phyloP scores from a whole-genome alignment of 2,329 filamentous ascomycete genomes.

The Colletotrichum falcatum region DNA sequence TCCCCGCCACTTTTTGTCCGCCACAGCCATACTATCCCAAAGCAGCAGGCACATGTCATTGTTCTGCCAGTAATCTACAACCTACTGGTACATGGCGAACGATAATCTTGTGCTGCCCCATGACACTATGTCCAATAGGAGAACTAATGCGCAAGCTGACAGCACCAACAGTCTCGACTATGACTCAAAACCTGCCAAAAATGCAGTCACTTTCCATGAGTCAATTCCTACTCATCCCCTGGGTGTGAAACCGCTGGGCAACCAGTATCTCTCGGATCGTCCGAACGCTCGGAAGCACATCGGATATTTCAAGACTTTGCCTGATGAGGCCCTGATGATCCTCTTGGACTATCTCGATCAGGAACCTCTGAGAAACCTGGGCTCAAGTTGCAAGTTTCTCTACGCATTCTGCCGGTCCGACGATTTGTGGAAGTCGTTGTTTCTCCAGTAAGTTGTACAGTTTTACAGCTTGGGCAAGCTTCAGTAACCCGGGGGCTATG shows the following conservation, averaged over 20 bases:
- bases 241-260: slow-evolving; percentile 87
- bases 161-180: slow-evolving; percentile 26
- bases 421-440: slow-evolving; percentile 89
- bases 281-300: slow-evolving; percentile 75
- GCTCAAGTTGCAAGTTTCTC: slow-evolving; percentile 84
- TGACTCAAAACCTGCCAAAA: slow-evolving; percentile 36
- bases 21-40: slow-evolving; percentile 10
- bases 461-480: neutral
- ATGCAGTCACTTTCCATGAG: slow-evolving; percentile 43
- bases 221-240: slow-evolving; percentile 84
- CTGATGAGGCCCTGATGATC: slow-evolving; percentile 83
- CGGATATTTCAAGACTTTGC: slow-evolving; percentile 75
- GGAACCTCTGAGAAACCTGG: slow-evolving; percentile 71
- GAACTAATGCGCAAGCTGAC: slow-evolving; percentile 10
- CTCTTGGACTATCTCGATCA: slow-evolving; percentile 82
- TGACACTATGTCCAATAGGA: slow-evolving; percentile 27
- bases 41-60: slow-evolving; percentile 34
- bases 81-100: slow-evolving; percentile 26
- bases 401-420: slow-evolving; percentile 88
- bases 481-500: neutral
- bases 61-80: slow-evolving; percentile 2
- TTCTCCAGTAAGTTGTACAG: slow-evolving; percentile 79
- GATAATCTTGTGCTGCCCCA: slow-evolving; percentile 16
- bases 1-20: neutral
- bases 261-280: slow-evolving; percentile 76